Conservation (phyloP, 352 stramenopile genomes). For the Pythium brassicae region DNA sequence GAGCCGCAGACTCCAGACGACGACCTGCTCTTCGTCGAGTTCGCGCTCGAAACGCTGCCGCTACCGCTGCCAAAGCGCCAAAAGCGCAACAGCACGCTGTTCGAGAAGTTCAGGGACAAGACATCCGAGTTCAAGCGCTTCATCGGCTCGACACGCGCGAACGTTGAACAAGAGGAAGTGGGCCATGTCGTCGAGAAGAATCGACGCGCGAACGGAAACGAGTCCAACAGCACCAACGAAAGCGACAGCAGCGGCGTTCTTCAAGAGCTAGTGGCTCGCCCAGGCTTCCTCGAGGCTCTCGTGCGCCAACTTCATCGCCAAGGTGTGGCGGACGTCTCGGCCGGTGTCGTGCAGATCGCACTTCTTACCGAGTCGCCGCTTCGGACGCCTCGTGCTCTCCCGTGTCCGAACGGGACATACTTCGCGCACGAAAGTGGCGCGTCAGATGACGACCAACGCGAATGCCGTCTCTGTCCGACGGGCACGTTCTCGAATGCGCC, state of each 20-base stretch:
- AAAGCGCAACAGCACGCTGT: slow-evolving; percentile 7
- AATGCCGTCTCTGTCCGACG: slow-evolving; percentile 29
- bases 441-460: neutral
- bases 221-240: too few species aligned
- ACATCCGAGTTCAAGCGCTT: slow-evolving; percentile 6
- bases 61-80: slow-evolving; percentile 2
- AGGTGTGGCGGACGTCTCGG: slow-evolving; percentile 9
- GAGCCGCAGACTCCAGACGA: slow-evolving; percentile 8
- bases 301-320: slow-evolving; percentile 12
- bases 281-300: slow-evolving; percentile 11
- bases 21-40: slow-evolving; percentile 4
- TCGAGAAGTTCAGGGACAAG: slow-evolving; percentile 1
- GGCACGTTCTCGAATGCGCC: slow-evolving; percentile 25
- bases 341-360: slow-evolving; percentile 5
- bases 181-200: too few species aligned
- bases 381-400: slow-evolving; percentile 22
- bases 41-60: slow-evolving; percentile 7
- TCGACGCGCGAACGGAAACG: too few species aligned
- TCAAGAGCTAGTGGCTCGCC: neutral
- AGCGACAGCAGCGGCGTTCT: too few species aligned
- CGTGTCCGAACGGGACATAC: slow-evolving; percentile 28
- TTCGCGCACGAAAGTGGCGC: slow-evolving; percentile 5
- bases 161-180: too few species aligned
- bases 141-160: neutral
- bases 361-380: neutral